Conservation (phyloP, 345 rosid genomes). For the Syzygium aqueum region DNA sequence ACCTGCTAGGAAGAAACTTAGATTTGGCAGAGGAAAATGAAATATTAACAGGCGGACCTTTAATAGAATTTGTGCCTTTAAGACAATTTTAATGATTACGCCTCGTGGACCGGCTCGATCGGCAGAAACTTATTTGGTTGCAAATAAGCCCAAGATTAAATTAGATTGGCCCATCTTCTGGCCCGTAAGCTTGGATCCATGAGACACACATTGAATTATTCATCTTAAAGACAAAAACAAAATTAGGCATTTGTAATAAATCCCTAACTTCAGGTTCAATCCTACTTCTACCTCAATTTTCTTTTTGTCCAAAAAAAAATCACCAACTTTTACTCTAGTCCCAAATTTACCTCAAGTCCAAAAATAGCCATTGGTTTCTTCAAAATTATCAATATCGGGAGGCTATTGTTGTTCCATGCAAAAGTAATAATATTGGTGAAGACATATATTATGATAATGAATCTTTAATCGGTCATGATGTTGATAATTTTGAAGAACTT, state of each 20-base stretch:
- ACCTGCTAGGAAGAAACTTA: background rate
- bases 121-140: background rate
- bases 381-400: accelerated
- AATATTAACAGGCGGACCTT: background rate
- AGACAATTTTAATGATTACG: background rate
- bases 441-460: background rate
- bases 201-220: background rate
- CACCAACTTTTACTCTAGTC: accelerated
- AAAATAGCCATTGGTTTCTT: background rate
- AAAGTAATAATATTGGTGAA: background rate
- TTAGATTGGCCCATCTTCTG: background rate
- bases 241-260: background rate
- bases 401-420: background rate
- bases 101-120: background rate
- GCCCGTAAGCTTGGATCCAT: background rate
- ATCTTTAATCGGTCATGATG: accelerated
- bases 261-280: background rate
- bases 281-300: background rate
- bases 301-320: background rate
- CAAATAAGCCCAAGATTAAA: background rate
- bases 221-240: background rate
- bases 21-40: background rate
- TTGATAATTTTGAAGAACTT: background rate
- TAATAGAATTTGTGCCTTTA: background rate
- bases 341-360: background rate